Conservation (phyloP, 805 yeast genomes). For the Scheffersomyces stipitis region DNA sequence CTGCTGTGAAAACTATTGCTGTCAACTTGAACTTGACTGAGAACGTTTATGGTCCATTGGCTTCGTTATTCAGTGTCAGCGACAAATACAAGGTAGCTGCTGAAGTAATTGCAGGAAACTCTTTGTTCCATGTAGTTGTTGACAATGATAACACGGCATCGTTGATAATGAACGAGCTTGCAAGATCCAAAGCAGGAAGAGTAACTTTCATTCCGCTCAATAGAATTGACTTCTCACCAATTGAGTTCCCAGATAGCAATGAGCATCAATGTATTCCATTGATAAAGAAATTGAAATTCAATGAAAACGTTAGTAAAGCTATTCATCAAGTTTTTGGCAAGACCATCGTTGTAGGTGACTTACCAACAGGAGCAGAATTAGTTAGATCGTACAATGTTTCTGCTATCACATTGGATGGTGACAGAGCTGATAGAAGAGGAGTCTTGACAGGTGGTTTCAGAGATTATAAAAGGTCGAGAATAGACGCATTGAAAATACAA, state of each 20-base stretch:
- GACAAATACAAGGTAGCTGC: slow-evolving; percentile 83
- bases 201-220: slow-evolving; percentile 91
- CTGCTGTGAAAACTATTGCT: slow-evolving; percentile 64
- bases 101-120: slow-evolving; percentile 85
- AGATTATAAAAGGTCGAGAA: slow-evolving; percentile 62
- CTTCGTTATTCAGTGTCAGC: slow-evolving; percentile 77
- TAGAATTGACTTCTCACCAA: slow-evolving; percentile 44
- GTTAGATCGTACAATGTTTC: slow-evolving; percentile 61
- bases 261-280: slow-evolving; percentile 72
- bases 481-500: slow-evolving; percentile 65
- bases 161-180: slow-evolving; percentile 71
- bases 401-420: slow-evolving; percentile 91
- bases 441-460: slow-evolving; percentile 86
- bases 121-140: slow-evolving; percentile 86
- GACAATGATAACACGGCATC: slow-evolving; percentile 85
- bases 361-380: slow-evolving; percentile 66
- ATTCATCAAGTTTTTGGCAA: slow-evolving; percentile 79
- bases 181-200: slow-evolving; percentile 70
- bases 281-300: slow-evolving; percentile 68
- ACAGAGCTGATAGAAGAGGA: slow-evolving; percentile 80
- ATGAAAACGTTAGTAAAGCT: slow-evolving; percentile 57
- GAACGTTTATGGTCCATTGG: slow-evolving; percentile 77
- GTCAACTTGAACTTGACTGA: slow-evolving; percentile 57
- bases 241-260: slow-evolving; percentile 56
- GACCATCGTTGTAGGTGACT: slow-evolving; percentile 71